phyloP scores from a whole-genome alignment of 306 rosid genomes.

The Lathyrus sativus region DNA sequence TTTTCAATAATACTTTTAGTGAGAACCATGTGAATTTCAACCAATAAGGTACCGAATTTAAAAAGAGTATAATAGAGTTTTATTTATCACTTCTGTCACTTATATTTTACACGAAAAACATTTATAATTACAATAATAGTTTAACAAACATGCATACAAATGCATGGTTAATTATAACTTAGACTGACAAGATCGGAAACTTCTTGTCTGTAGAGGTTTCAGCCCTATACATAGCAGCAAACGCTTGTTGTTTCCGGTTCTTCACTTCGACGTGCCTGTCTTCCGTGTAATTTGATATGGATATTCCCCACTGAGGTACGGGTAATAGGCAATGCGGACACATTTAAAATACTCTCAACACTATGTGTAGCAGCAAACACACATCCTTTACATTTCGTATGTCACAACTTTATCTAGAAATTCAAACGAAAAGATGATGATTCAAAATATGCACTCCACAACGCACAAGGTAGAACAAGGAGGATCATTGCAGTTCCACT shows the following conservation, averaged over 20 bases:
- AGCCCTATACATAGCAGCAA: background rate
- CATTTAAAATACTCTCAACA: conserved; percentile 14
- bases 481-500: conserved; percentile 19
- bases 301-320: background rate
- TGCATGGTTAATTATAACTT: background rate
- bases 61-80: too few relatives aligned
- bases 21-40: background rate
- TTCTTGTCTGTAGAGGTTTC: background rate
- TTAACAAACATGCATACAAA: conserved; percentile 1
- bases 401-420: conserved; percentile 2
- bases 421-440: background rate
- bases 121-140: background rate
- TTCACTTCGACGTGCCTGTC: conserved; percentile 1
- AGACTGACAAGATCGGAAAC: background rate
- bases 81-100: background rate
- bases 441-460: background rate
- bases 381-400: conserved; percentile 6
- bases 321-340: background rate
- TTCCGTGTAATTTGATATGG: conserved; percentile 4
- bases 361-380: conserved; percentile 3
- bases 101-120: background rate
- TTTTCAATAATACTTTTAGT: too few relatives aligned
- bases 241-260: background rate
- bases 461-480: conserved; percentile 5
- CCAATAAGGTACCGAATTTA: too few relatives aligned